Base-by-base conservation (phyloP, 371 early-diverging fungal species). In the Circinella umbellata region DNA sequence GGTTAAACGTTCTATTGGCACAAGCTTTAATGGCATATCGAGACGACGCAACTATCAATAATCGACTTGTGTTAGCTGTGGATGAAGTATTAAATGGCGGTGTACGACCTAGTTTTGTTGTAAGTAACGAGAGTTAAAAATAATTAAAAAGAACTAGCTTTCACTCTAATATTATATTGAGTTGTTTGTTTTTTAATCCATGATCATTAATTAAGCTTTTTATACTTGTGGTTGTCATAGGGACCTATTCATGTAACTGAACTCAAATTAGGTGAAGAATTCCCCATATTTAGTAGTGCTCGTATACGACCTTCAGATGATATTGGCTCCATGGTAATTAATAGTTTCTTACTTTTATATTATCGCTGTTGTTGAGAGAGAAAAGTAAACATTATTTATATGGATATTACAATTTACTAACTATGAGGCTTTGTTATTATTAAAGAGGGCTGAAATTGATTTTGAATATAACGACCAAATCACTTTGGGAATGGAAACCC, bases 1-100 rank as follows among this genome's bases (percentile, higher is more conserved):
- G 98, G 98, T 88, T 96, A 57, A 96, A 94, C 61, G 95, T 96
- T 4, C 76, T 98, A 48, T 62, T 96, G 46, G 98, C 95, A 0
- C 96, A 96, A 78, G 83, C 90, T 0, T 89, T 96, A 42, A 82
- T 92, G 51, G 89, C 91, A 63, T 95, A 93, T 75, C 85, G 98
- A 53, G 88, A 90, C 36, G 96, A 96, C 69, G 91, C 92, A 4
- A 90, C 89, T 46, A 86, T 93, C 54, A 91, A 93, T 63, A 86
- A 89, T 73, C 80, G 90, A 13, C 77, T 96, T 42, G 88, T 93
- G 17, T 77, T 84, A 14, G 87, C 91, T 0, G 74, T 98, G 18
- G 95, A 94, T 70, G 89, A 90, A 64, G 86, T 89, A 3, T 71
- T 96, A 61, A 98, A 98, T 71, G 88, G 89, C 6, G 89, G 87